Conservation (phyloP, 192 early-diverging fungal species). For the Coemansia sp. region DNA sequence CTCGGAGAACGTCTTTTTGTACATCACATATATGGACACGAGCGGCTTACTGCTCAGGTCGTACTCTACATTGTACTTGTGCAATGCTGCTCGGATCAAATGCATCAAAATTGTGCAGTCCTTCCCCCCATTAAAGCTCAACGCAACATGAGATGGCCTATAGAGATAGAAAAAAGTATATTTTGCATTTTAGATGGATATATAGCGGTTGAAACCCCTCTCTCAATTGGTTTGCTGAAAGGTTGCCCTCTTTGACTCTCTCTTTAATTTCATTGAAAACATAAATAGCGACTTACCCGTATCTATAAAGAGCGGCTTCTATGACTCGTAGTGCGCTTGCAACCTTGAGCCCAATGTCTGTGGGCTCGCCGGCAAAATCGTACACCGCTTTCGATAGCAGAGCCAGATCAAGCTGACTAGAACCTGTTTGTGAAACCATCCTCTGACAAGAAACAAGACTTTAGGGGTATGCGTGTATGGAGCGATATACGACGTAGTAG, state of each 20-base stretch:
- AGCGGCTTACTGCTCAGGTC: conserved; percentile 19
- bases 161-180: neutral
- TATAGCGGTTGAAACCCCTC: too few relatives aligned
- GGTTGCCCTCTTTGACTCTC: neutral
- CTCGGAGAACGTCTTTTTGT: conserved; percentile 77
- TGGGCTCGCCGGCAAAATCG: conserved; percentile 22
- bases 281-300: conserved; percentile 37
- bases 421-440: conserved; percentile 40
- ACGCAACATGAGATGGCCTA: conserved; percentile 65
- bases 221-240: too few relatives aligned
- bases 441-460: neutral
- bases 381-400: conserved; percentile 31
- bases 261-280: neutral
- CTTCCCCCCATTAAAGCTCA: conserved; percentile 97
- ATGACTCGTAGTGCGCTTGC: conserved; percentile 36
- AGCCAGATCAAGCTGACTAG: conserved; percentile 29
- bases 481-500: too few relatives aligned
- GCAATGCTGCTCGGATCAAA: conserved; percentile 68
- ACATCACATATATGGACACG: conserved; percentile 77
- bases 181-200: neutral
- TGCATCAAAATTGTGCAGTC: conserved; percentile 94
- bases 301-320: conserved; percentile 51
- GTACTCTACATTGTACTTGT: conserved; percentile 30
- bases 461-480: too few relatives aligned
- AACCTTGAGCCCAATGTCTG: conserved; percentile 35